Evolutionary conservation across 176 grass and related monocot genomes (phyloP), one percentile per base, ranked within the genome.

Genomic region (Avena sativa): DNA sequence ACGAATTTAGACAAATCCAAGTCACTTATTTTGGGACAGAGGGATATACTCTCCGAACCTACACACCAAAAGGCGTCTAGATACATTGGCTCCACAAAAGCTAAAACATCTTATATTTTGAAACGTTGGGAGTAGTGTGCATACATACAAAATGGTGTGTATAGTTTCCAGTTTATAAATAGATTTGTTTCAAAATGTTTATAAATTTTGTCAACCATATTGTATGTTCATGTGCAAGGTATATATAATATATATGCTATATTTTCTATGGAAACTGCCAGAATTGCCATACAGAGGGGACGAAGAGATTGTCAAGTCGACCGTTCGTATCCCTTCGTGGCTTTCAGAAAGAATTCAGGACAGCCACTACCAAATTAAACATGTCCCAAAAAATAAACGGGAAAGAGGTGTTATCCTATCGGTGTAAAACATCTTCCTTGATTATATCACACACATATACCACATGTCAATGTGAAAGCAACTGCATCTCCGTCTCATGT

Each of bases 401-500:
- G 17, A 58, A 65, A 16, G 46, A 80, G 59, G 11, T 65, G 9
- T 68, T 40, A 79, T 46, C 44, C 28, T 65, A 56, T 23, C 46
- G 1, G 8, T 21, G 60, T 49, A 69, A 60, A 88, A 1, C 47
- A 68, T 76, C 17, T 81, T 49, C 3, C 4, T 76, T 47, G 48
- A 60, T 20, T 26, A 6, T 16, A 56, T 72, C 84, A 57, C 23
- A 62, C 69, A 12, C 20, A 71, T 46, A 40, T 63, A 67, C 15
- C 2, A 63, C 32, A 23, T 76, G 17, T 83, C 40, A 34, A 5
- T 23, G 55, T 66, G 73, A 79, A 79, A 73, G 80, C 32, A 89
- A 62, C 40, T 83, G 26, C 53, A 2, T 38, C 21, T 55, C 38
- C 9, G 3, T 44, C 30, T 83, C 32, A 81, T 3, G 14, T 40